Percentiles rank a stretch among this genome's conserved stretches.
Evolutionary conservation across 352 stramenopile species (phyloP).

Genomic region (Globisporangium nodosum): DNA sequence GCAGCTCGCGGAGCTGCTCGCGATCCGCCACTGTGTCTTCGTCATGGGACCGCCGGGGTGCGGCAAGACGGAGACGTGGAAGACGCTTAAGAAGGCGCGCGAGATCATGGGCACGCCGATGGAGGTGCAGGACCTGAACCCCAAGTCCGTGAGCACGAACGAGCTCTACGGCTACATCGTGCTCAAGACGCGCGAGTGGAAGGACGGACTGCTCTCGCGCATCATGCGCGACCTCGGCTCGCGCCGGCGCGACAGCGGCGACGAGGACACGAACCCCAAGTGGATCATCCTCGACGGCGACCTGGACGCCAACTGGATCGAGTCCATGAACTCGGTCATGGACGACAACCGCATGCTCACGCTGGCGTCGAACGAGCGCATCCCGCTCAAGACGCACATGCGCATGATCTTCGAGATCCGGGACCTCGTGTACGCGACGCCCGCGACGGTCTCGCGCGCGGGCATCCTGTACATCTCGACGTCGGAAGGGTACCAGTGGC

Average conservation of each 20-base stretch:
- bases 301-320: constrained; percentile 97
- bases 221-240: constrained; percentile 95
- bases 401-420: constrained; percentile 97
- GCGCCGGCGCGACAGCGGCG: constrained; percentile 81
- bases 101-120: constrained; percentile 85
- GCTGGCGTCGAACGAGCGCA: constrained; percentile 94
- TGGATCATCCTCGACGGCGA: constrained; percentile 98
- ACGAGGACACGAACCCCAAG: constrained; percentile 91
- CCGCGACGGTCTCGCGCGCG: constrained; percentile 92
- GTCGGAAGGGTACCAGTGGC: constrained; percentile 93
- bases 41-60: constrained; percentile 93
- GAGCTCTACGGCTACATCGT: constrained; percentile 96
- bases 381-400: constrained; percentile 95
- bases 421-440: constrained; percentile 93
- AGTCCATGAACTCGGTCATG: constrained; percentile 97
- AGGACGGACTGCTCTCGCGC: constrained; percentile 92
- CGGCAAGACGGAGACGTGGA: constrained; percentile 95
- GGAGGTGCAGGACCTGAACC: constrained; percentile 93
- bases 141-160: constrained; percentile 94
- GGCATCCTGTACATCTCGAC: constrained; percentile 96
- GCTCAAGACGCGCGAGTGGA: constrained; percentile 94
- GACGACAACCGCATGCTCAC: constrained; percentile 97
- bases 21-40: constrained; percentile 96
- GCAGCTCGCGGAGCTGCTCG: constrained; percentile 92
- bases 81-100: constrained; percentile 88